Base-by-base conservation (phyloP, 2,329 filamentous ascomycete genomes). In the Exserohilum rostratum region DNA sequence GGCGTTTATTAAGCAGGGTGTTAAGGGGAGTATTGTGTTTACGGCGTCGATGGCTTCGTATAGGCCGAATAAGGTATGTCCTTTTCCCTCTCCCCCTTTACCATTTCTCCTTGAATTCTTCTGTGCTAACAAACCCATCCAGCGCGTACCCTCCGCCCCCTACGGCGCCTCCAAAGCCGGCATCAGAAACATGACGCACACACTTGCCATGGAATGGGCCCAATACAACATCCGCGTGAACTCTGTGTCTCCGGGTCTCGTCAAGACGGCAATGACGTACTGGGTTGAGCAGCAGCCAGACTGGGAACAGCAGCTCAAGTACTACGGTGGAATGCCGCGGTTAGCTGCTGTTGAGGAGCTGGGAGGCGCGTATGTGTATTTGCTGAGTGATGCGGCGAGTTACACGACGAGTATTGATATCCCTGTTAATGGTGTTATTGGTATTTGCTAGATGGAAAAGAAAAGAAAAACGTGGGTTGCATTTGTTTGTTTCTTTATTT, bases 301-400 rank as follows among this genome's bases (percentile, higher is more conserved):
- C 64, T 85, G 82, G 83, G 79, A 82, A 52, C 72, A 77, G 57
- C 81, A 85, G 72, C 78, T 85, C 73, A 80, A 83, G 69, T 84
- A 85, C 64, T 85, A 85, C 61, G 81, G 83, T 3, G 82, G 82
- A 3, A 84, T 85, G 76, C 82, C 82, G 10, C 72, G 82, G 25
- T 60, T 85, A 33, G 83, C 82, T 0, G 76, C 81, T 43, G 79
- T 80, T 0, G 77, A 82, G 58, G 82, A 85, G 68, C 69, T 85
- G 2, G 82, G 82, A 2, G 82, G 83, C 12, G 83, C 83, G 0
- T 85, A 85, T 60, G 81, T 85, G 4, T 85, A 85, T 58, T 65
- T 85, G 51, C 65, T 85, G n/a, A 80, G 77, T 51, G 82, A 85
- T 52, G 76, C 78, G 7, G 78, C 80, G n/a, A 78, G 72, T 30